Conservation (phyloP, 352 stramenopile species). For the Lagenidium giganteum region DNA sequence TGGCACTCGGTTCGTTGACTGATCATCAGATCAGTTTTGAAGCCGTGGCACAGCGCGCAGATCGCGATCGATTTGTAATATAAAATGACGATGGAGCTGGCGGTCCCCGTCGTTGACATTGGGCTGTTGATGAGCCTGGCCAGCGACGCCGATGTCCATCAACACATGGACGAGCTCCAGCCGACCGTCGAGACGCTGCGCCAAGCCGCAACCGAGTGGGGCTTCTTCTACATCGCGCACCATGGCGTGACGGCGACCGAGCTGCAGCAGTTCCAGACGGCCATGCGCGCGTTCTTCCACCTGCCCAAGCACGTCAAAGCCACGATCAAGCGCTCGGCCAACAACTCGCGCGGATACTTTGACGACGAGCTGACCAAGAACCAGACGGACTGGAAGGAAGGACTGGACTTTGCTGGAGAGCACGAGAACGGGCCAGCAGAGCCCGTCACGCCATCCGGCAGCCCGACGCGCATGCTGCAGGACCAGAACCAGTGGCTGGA, state of each 20-base stretch:
- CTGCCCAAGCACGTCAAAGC: slow-evolving; percentile 56
- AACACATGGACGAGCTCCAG: slow-evolving; percentile 8
- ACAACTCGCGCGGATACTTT: slow-evolving; percentile 90
- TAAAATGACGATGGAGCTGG: no score
- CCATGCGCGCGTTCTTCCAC: slow-evolving; percentile 81
- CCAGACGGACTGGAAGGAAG: slow-evolving; percentile 90
- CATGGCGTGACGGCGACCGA: slow-evolving; percentile 60
- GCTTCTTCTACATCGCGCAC: slow-evolving; percentile 92
- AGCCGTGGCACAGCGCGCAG: no score
- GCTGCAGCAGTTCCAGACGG: slow-evolving; percentile 56
- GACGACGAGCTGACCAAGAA: slow-evolving; percentile 94
- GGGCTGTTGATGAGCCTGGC: slow-evolving; percentile 31
- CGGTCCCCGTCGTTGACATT: slow-evolving; percentile 51
- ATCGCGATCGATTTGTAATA: no score
- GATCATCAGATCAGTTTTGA: no score
- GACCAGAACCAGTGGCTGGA: slow-evolving; percentile 84
- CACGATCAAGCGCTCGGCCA: slow-evolving; percentile 52
- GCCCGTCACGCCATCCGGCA: no score
- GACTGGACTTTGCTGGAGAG: slow-evolving; percentile 57
- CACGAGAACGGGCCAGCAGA: slow-evolving; percentile 38
- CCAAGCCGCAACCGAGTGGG: slow-evolving; percentile 70
- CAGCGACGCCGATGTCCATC: slow-evolving; percentile 29
- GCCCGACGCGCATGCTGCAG: slow-evolving; percentile 62
- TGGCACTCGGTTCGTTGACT: no score
- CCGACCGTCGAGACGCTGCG: slow-evolving; percentile 36